Percentiles rank a stretch among this genome's conserved stretches.
Conservation (phyloP, 768 basidiomycete genomes). For the Mycena epipterygia region DNA sequence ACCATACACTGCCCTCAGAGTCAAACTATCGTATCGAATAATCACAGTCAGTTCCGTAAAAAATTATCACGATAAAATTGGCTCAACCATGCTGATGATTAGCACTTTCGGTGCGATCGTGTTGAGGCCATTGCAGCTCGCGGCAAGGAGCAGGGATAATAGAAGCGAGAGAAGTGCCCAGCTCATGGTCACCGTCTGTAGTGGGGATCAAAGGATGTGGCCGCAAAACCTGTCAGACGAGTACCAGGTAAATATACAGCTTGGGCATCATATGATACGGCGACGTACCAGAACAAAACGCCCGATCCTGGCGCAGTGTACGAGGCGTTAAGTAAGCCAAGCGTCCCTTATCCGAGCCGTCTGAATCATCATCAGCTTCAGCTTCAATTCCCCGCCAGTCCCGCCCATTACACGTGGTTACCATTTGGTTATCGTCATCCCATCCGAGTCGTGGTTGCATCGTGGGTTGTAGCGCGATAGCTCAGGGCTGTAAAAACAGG, state of each 20-base stretch:
- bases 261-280: constrained; percentile 6
- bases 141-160: constrained; percentile 13
- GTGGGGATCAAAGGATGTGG: not conserved
- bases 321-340: not conserved
- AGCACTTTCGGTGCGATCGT: constrained; percentile 28
- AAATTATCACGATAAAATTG: not conserved
- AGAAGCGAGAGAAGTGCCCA: constrained; percentile 5
- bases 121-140: not conserved
- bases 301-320: not conserved
- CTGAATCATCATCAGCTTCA: no score
- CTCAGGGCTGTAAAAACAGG: no score
- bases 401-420: not conserved
- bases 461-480: no score
- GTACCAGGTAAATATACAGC: not conserved
- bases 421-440: not conserved
- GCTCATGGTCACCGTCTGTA: not conserved
- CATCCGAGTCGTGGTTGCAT: no score
- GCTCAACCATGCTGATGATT: constrained; percentile 30
- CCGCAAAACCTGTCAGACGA: not conserved
- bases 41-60: not conserved
- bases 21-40: constrained; percentile 31
- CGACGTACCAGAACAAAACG: not conserved
- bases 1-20: constrained; percentile 28
- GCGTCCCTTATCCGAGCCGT: constrained; percentile 3
- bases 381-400: not conserved